Evolutionary conservation across 768 basidiomycete genomes (phyloP).

Genomic region (Collybia nuda): DNA sequence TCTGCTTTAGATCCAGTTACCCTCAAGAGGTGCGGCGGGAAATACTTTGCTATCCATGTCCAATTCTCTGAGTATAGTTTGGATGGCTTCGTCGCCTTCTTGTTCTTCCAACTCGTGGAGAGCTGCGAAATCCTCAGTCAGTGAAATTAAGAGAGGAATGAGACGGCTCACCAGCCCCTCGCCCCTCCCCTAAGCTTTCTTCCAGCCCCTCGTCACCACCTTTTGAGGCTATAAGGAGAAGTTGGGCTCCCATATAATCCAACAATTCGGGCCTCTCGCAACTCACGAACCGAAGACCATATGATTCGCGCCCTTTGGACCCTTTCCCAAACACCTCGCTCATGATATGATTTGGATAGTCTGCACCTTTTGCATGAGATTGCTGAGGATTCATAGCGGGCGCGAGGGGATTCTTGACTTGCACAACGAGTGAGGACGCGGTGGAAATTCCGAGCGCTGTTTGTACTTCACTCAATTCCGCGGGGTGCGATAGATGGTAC

Average conservation of each 20-base stretch:
- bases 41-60: constrained; percentile 38
- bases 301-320: constrained; percentile 26
- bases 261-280: constrained; percentile 52
- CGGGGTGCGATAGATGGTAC: constrained; percentile 56
- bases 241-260: constrained; percentile 52
- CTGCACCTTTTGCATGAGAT: constrained; percentile 30
- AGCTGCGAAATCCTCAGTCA: constrained; percentile 24
- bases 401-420: constrained; percentile 62
- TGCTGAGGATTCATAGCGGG: constrained; percentile 34
- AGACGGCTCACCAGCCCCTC: constrained; percentile 44
- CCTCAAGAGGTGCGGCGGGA: constrained; percentile 46
- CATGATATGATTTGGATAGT: constrained; percentile 49
- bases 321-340: constrained; percentile 44
- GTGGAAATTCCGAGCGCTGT: constrained; percentile 50
- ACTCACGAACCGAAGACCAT: constrained; percentile 50
- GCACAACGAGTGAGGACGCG: constrained; percentile 54
- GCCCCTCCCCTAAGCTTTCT: constrained; percentile 47
- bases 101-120: constrained; percentile 35
- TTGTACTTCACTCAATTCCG: constrained; percentile 53
- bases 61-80: constrained; percentile 45
- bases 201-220: constrained; percentile 48
- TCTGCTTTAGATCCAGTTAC: constrained; percentile 44
- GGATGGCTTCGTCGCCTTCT: constrained; percentile 36
- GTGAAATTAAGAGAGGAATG: background rate
- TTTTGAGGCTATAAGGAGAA: constrained; percentile 54